These are phyloP conservation scores for Nakaseomyces sp. DNA, from an alignment of 1,139 yeast species.

Conservation along the genomic window DNA sequence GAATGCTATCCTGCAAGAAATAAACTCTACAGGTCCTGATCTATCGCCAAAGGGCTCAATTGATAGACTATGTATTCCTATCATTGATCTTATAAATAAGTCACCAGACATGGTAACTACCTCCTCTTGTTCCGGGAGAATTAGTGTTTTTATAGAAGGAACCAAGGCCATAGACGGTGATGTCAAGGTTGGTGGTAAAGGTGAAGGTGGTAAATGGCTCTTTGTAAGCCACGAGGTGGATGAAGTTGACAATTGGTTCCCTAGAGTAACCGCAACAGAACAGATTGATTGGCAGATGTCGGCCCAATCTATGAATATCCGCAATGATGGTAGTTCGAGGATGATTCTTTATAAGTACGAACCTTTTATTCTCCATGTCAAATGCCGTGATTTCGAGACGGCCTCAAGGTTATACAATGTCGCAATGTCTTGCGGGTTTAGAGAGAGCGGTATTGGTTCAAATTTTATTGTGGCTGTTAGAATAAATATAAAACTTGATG, in stretches of 20 bases:
- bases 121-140: slow-evolving; percentile 81
- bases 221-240: slow-evolving; percentile 62
- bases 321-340: slow-evolving; percentile 28
- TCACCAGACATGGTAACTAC: slow-evolving; percentile 70
- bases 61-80: slow-evolving; percentile 62
- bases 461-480: slow-evolving; percentile 73
- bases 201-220: slow-evolving; percentile 78
- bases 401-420: slow-evolving; percentile 58
- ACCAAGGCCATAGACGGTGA: slow-evolving; percentile 22
- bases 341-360: slow-evolving; percentile 69
- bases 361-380: slow-evolving; percentile 76
- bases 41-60: slow-evolving; percentile 80
- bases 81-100: slow-evolving; percentile 56
- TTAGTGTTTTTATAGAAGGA: slow-evolving; percentile 74
- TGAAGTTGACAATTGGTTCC: slow-evolving; percentile 47
- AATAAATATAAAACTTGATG: slow-evolving; percentile 54
- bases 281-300: not conserved
- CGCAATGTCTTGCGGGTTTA: slow-evolving; percentile 78
- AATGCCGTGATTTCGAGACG: slow-evolving; percentile 51
- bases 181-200: slow-evolving; percentile 67
- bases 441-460: slow-evolving; percentile 80
- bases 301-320: not conserved
- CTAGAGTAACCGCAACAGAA: slow-evolving; percentile 11
- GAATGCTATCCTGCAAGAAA: slow-evolving; percentile 45
- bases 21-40: slow-evolving; percentile 47